Conservation (phyloP, 1,284 basidiomycete species). For the Garcileccinum viscosum region DNA sequence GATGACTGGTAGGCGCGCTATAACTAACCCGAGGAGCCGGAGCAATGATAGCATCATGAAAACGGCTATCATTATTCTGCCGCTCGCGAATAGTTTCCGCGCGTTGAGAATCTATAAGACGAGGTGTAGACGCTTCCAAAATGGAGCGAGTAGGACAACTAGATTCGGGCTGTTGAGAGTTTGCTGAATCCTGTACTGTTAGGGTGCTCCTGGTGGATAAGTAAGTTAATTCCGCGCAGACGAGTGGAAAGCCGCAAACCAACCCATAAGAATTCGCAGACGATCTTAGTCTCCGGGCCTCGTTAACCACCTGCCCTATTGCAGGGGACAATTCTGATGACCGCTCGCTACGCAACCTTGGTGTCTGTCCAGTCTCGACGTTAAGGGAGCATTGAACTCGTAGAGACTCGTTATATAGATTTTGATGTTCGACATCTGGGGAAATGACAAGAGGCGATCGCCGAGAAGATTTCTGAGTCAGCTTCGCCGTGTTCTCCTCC, state of each 20-base stretch:
- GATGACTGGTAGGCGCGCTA: constrained; percentile 28
- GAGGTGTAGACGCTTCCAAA: constrained; percentile 2
- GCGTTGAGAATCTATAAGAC: constrained; percentile 6
- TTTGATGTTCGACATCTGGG: not conserved
- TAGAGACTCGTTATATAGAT: not conserved
- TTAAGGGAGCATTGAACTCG: not conserved
- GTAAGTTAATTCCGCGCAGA: constrained; percentile 9
- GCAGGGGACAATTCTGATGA: not conserved
- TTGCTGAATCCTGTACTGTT: not conserved
- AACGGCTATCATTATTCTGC: not conserved
- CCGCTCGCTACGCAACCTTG: not conserved
- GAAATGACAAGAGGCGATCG: not conserved
- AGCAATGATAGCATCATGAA: not conserved
- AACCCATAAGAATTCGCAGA: constrained; percentile 15
- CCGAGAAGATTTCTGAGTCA: not conserved
- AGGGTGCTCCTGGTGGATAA: constrained; percentile 3
- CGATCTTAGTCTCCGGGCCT: constrained; percentile 4
- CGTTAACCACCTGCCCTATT: not conserved
- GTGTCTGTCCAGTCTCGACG: not conserved
- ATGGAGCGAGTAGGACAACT: constrained; percentile 5
- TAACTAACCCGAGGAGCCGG: constrained; percentile 4
- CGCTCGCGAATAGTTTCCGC: constrained; percentile 3
- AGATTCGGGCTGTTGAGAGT: not conserved
- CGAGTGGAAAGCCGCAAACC: not conserved
- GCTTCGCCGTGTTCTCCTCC: constrained; percentile 1